Base-by-base conservation (phyloP, 2,329 filamentous ascomycete genomes). In the Venturia asperata region DNA sequence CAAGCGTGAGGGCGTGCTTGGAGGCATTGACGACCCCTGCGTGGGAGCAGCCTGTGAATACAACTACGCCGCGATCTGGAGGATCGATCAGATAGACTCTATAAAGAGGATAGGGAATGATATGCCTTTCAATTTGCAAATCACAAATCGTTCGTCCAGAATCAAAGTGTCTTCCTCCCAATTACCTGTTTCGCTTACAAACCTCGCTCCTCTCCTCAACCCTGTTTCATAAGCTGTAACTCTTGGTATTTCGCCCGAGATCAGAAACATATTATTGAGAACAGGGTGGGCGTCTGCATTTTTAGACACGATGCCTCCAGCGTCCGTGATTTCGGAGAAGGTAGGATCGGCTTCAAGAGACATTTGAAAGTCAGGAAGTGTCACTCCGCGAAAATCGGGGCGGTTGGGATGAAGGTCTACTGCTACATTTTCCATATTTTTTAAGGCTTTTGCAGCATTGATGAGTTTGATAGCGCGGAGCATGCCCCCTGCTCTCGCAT, bases 11-110 rank as follows among this genome's bases (percentile, higher is more conserved):
- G 0, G 81, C 81, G 69, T 83, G 77, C 49, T 75, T 77, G 1
- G 77, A 73, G 2, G 79, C 77, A 68, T 85, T 85, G 64, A 84
- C 78, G 9, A 84, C 79, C 0, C 82, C 82, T 0, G 82, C 80
- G 65, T 85, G 82, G 68, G 79, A 82, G 72, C 82, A 85, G 13
- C 82, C 82, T 0, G 82, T 83, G 69, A 85, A 82, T 24, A 84
- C 74, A 1, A 85, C 79, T 2, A 84, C 74, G 0, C 82, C 82
- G 67, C 79, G 81, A 15, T 73, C 80, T 81, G 63, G 21, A 47
- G 21, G 52, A 41, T 27, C 64, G 61, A 27, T 64, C 66, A 68
- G 37, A 24, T 27, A 3, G 19, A 60, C n/a, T 42, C 6, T 61
- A 55, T 11, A 15, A 15, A 19, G 17, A 10, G 42, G 19, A 19